Percentiles rank a stretch among this genome's conserved stretches.
Evolutionary conservation across 129 eudicot species (phyloP).

Genomic region (Artemisia annua): DNA sequence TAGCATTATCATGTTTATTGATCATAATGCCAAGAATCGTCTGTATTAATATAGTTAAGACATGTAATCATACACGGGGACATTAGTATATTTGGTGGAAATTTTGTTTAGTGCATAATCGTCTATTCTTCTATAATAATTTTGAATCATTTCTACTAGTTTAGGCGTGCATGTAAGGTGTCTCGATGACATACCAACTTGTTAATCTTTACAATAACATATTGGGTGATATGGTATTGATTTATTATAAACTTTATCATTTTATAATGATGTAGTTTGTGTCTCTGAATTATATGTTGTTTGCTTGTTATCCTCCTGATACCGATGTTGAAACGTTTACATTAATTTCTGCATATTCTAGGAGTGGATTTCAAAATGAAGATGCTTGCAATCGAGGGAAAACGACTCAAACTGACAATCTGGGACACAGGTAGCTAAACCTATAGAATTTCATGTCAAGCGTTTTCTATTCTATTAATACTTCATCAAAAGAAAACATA

Average conservation of each 20-base stretch:
- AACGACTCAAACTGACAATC: slow-evolving; percentile 73
- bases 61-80: no score
- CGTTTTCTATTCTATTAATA: background rate
- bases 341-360: slow-evolving; percentile 23
- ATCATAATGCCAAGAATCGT: background rate
- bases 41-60: background rate
- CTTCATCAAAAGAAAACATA: background rate
- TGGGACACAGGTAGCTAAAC: slow-evolving; percentile 80
- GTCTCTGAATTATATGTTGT: no score
- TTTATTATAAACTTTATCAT: no score
- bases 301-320: no score
- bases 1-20: slow-evolving; percentile 8
- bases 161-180: background rate
- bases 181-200: background rate
- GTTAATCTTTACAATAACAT: background rate
- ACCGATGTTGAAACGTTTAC: background rate
- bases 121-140: no score
- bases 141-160: no score
- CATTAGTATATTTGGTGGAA: no score
- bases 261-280: no score
- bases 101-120: no score
- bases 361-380: slow-evolving; percentile 96
- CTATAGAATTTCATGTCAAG: background rate
- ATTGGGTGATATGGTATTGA: no score
- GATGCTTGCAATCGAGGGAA: slow-evolving; percentile 69